Conservation (phyloP, 106 monocot species). For the Allium cepa region DNA sequence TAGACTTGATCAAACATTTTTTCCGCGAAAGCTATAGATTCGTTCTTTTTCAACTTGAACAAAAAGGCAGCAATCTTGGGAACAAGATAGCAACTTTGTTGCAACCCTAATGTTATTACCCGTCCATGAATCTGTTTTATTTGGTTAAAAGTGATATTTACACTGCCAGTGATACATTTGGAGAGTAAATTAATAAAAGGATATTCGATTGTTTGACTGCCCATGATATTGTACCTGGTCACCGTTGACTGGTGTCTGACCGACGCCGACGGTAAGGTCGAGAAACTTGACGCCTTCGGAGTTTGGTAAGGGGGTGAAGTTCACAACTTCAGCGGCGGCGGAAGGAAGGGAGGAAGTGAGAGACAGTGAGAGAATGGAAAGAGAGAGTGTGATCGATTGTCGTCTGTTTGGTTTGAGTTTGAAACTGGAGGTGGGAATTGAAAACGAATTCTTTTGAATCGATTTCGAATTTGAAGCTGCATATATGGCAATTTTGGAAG, state of each 20-base stretch:
- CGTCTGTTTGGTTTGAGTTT: too few relatives aligned
- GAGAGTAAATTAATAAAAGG: conserved; percentile 24
- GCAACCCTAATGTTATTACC: conserved; percentile 35
- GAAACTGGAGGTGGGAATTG: too few relatives aligned
- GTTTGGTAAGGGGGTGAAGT: conserved; percentile 20
- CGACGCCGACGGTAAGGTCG: conserved; percentile 27
- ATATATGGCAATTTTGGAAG: too few relatives aligned
- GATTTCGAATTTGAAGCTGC: too few relatives aligned
- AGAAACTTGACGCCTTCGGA: conserved; percentile 35
- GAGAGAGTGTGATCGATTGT: too few relatives aligned
- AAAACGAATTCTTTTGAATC: too few relatives aligned
- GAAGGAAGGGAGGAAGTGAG: conserved; percentile 7
- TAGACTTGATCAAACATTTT: conserved; percentile 22
- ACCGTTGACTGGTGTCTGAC: conserved; percentile 22
- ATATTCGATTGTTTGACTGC: conserved; percentile 16
- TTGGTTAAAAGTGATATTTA: not conserved
- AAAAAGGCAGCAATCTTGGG: conserved; percentile 23
- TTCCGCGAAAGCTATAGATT: conserved; percentile 15
- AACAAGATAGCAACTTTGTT: conserved; percentile 16
- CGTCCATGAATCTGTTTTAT: conserved; percentile 40
- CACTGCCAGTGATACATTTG: conserved; percentile 9
- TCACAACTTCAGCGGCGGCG: not conserved
- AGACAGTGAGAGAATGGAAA: not conserved
- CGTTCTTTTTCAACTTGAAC: conserved; percentile 2
- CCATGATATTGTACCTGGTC: conserved; percentile 18